phyloP scores from a whole-genome alignment of 306 rosid species.

The Ochetophila trinervis region DNA sequence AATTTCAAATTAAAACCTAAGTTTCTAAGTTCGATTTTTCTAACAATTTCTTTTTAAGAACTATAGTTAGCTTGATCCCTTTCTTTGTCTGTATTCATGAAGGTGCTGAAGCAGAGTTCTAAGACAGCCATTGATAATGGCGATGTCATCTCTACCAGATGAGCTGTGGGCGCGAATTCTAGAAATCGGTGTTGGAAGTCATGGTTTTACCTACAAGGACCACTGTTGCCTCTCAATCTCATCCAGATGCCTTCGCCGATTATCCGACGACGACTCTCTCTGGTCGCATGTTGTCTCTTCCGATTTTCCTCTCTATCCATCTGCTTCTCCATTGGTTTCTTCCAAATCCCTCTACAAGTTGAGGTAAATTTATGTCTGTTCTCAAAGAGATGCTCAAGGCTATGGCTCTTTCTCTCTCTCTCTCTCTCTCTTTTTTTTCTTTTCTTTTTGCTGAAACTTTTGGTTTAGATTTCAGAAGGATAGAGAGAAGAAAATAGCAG shows the following conservation, averaged over 20 bases:
- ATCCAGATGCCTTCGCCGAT: slow-evolving; percentile 51
- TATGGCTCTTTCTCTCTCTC: neutral
- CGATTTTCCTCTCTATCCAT: slow-evolving; percentile 34
- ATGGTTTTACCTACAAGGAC: slow-evolving; percentile 32
- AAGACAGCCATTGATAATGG: no score
- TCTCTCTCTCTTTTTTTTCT: no score
- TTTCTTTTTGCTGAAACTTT: neutral
- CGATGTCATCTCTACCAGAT: no score
- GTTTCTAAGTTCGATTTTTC: no score
- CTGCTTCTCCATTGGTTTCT: slow-evolving; percentile 10
- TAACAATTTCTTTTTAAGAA: no score
- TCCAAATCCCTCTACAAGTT: slow-evolving; percentile 52
- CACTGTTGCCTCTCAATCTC: slow-evolving; percentile 71
- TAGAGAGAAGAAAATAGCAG: slow-evolving; percentile 49
- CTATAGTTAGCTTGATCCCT: no score
- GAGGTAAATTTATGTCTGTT: slow-evolving; percentile 29
- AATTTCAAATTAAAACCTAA: no score
- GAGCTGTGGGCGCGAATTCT: no score
- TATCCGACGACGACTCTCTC: slow-evolving; percentile 50
- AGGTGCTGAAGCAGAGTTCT: no score
- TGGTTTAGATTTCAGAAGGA: slow-evolving; percentile 61
- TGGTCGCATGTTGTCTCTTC: slow-evolving; percentile 64
- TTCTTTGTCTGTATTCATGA: no score
- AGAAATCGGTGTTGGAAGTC: no score
- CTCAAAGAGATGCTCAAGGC: neutral